phyloP scores from a whole-genome alignment of 176 grass and related monocot species.

The Musa beccarii region DNA sequence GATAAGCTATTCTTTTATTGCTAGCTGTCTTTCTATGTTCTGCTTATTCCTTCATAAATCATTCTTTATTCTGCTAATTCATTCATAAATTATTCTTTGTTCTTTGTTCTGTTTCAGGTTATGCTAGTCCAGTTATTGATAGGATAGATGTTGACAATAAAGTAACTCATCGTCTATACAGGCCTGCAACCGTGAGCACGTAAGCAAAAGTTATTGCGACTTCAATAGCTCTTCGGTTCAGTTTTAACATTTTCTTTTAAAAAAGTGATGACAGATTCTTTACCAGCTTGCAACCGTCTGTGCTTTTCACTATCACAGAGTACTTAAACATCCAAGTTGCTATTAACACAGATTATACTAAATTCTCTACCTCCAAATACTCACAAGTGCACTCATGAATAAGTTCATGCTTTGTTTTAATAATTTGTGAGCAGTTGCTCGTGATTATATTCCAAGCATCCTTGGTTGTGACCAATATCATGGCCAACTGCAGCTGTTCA shows the following conservation, averaged over 20 bases:
- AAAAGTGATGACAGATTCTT: not conserved
- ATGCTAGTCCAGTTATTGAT: slow-evolving; percentile 94
- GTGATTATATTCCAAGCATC: too few species aligned
- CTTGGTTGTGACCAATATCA: too few species aligned
- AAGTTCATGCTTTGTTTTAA: not conserved
- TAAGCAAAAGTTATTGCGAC: slow-evolving; percentile 30
- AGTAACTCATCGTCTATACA: slow-evolving; percentile 81
- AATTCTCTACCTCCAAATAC: not conserved
- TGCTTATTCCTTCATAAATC: not conserved
- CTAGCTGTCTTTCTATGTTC: not conserved
- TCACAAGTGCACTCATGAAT: not conserved
- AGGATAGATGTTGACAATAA: slow-evolving; percentile 78
- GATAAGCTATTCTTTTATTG: not conserved
- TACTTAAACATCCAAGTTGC: not conserved
- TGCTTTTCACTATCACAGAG: not conserved
- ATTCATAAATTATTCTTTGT: not conserved
- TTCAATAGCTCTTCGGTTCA: not conserved
- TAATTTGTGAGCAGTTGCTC: too few species aligned
- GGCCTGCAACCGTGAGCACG: slow-evolving; percentile 91
- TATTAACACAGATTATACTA: too few species aligned
- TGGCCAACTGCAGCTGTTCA: not conserved
- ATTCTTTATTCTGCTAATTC: not conserved
- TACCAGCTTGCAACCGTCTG: too few species aligned
- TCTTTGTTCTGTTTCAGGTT: slow-evolving; percentile 41
- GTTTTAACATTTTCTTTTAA: not conserved